Evolutionary conservation across 2,329 filamentous ascomycete species (phyloP), one percentile per base, ranked within the genome.

Genomic region (Tolypocladium cylindrosporum): DNA sequence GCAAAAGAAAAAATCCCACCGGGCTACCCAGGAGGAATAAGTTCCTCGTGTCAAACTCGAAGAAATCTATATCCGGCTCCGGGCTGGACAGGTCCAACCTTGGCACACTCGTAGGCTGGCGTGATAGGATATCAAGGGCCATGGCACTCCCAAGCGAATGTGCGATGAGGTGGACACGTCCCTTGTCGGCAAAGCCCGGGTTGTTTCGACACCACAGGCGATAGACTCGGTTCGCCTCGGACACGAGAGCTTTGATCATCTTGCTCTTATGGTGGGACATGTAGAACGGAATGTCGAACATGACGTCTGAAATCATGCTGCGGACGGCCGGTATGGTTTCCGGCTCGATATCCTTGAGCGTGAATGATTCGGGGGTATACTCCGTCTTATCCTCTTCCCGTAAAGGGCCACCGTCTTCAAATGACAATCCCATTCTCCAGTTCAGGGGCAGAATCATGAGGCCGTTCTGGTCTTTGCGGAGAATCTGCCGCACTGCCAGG

Each of bases 201-300:
- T 99, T 97, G 69, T 97, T 97, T 53, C 82, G 81, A 68, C 92
- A 97, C 94, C 94, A 99, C 1, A 97, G 80, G 21, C 89, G 84
- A 69, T 96, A 97, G n/a, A 99, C 90, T 6, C 93, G 84, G 67
- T 99, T 99, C 9, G 94, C 93, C 74, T 99, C 94, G 59, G 82
- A 82, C 45, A 96, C 87, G 54, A 97, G 86, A 1, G 94, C 92
- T 50, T 87, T 82, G 55, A 96, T 89, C 92, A 99, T 97, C 71
- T 91, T 96, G 4, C 87, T 84, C 67, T 97, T 96, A 73, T 97
- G 93, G 59, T 95, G 89, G 0, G 93, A 97, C 74, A 99, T 87
- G 74, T 97, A 99, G 69, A 96, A 97, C 0, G 94, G 94, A 55
- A 99, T 93, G 69, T 99, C 94, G 55, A 97, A 87, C 91, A 99